A percentile compares a stretch with the other conserved stretches of the same genome.
phyloP scores from a whole-genome alignment of 441 rosid genomes.

The Theobroma grandiflorum region DNA sequence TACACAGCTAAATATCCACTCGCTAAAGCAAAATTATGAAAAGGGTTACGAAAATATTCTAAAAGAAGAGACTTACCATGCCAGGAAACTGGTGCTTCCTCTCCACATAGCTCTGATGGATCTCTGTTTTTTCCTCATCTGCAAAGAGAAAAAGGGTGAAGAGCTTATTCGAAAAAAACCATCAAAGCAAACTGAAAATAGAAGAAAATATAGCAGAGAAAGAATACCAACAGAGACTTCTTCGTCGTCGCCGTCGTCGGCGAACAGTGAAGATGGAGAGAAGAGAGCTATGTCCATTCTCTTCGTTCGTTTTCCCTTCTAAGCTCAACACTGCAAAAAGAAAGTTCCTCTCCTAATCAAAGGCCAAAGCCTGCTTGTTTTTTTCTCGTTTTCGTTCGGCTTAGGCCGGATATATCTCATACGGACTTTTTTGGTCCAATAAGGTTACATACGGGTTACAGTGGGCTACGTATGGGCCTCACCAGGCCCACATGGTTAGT shows the following conservation, averaged over 20 bases:
- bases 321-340: neutral
- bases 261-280: conserved; percentile 87
- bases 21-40: conserved; percentile 6
- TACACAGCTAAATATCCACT: neutral
- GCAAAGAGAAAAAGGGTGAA: neutral
- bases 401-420: neutral
- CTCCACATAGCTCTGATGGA: conserved; percentile 68
- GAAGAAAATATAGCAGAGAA: conserved; percentile 20
- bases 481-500: too few species aligned
- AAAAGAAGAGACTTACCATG: conserved; percentile 51
- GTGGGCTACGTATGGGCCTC: too few species aligned
- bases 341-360: neutral
- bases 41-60: neutral
- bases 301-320: neutral
- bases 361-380: neutral
- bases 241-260: conserved; percentile 62
- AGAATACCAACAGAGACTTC: conserved; percentile 51
- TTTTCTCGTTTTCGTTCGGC: neutral
- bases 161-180: neutral
- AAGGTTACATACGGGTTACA: too few species aligned
- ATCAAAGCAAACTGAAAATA: conserved; percentile 8
- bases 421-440: neutral
- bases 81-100: conserved; percentile 84
- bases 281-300: conserved; percentile 91
- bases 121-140: conserved; percentile 58